Evolutionary conservation across 805 yeast species (phyloP).

Genomic region (Candida ficus): DNA sequence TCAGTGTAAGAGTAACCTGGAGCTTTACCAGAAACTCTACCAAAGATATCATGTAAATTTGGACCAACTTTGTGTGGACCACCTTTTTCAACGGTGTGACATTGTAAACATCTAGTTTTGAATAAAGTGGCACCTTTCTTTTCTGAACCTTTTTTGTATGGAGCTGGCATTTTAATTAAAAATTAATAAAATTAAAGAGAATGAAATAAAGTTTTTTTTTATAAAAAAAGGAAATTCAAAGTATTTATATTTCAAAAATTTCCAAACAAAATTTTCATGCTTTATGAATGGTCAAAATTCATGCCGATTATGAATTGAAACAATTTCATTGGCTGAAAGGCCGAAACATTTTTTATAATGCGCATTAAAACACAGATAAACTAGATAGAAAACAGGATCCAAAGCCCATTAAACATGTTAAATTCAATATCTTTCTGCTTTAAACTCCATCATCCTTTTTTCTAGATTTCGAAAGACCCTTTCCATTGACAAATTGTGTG

Average conservation of each 20-base stretch:
- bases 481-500: too few relatives aligned
- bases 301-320: conserved; percentile 23
- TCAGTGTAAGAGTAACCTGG: conserved; percentile 95
- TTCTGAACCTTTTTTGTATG: conserved; percentile 50
- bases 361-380: too few relatives aligned
- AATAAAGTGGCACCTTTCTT: conserved; percentile 97
- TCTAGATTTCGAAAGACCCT: too few relatives aligned
- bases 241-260: conserved; percentile 11
- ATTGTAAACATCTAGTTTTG: conserved; percentile 98
- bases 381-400: too few relatives aligned
- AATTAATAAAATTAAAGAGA: too few relatives aligned
- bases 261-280: conserved; percentile 5
- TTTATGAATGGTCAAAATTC: conserved; percentile 20
- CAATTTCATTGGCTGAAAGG: conserved; percentile 18
- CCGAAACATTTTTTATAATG: neutral
- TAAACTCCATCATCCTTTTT: too few relatives aligned
- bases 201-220: neutral
- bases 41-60: conserved; percentile 91
- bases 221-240: conserved; percentile 1
- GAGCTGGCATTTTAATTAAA: conserved; percentile 31
- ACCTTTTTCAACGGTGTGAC: conserved; percentile 95
- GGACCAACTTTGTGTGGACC: conserved; percentile 99
- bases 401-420: too few relatives aligned
- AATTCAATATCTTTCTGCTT: too few relatives aligned
- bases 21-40: conserved; percentile 89